Base-by-base conservation (phyloP, 2,329 filamentous ascomycete genomes). In the Colletotrichum costaricense region DNA sequence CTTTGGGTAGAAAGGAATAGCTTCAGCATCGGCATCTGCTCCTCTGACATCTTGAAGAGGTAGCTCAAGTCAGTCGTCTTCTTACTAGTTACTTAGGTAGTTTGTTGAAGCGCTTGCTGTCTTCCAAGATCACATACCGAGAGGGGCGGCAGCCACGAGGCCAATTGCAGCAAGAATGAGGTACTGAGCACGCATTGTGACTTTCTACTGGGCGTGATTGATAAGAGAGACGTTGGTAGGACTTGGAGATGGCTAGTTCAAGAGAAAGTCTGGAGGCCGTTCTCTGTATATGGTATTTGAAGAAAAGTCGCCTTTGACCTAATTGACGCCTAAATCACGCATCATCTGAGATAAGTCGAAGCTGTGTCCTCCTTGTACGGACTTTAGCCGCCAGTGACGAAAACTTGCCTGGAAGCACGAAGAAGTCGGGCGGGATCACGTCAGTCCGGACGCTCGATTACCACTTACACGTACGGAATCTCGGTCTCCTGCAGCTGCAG, bases 131-230 rank as follows among this genome's bases (percentile, higher is more conserved):
- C 24, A 63, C 28, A 12, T 30, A 66, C 67, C 60, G 16, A 70
- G 60, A 38, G 67, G 67, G 19, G 67, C 67, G 5, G 67, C 67
- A 3, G 30, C 30, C 8, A 30, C 54, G 19, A 70, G 16, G 30
- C 54, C 60, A 38, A 54, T 11, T 1, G 28, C 54, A 9, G 60
- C 67, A 8, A 70, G 28, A 6, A 70, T 16, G 3, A 66, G 54
- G 30, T 58, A 38, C 30, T 70, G 67, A 30, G 38, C 26, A 56
- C 67, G 67, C 67, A 70, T 70, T 1, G 8, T 70, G 3, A 22
- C 16, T 11, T 49, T 49, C 3, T 9, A 8, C 19, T 49, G 42
- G 19, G n/a, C 19, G 42, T 49, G 3, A 4, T 49, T 8, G 9
- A 22, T 8, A 8, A n/a, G 0, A n/a, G 42, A 49, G 4, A n/a